Conservation (phyloP, 352 stramenopile species). For the Globisporangium echinulatum region DNA sequence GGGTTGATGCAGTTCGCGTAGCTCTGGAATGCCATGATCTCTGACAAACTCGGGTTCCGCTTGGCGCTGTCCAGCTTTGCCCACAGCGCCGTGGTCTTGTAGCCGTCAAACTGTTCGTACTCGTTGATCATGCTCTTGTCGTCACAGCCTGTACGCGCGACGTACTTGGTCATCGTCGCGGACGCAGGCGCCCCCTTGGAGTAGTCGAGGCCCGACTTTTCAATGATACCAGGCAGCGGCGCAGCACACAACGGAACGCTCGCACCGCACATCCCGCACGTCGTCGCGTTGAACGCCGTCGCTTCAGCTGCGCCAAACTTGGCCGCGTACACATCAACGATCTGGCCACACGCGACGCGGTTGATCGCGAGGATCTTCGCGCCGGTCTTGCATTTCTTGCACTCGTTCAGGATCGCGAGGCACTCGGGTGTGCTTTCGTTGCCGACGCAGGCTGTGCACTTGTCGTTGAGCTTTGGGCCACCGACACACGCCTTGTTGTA, state of each 20-base stretch:
- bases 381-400: slow-evolving; percentile 35
- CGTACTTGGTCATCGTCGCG: slow-evolving; percentile 29
- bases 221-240: slow-evolving; percentile 43
- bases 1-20: slow-evolving; percentile 52
- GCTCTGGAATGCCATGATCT: slow-evolving; percentile 34
- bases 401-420: slow-evolving; percentile 29
- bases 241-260: slow-evolving; percentile 41
- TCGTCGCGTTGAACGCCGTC: slow-evolving; percentile 19
- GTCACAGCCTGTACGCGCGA: slow-evolving; percentile 40
- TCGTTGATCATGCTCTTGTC: slow-evolving; percentile 47
- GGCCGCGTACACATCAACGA: slow-evolving; percentile 34
- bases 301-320: slow-evolving; percentile 30
- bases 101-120: slow-evolving; percentile 48
- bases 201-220: slow-evolving; percentile 50
- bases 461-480: slow-evolving; percentile 19
- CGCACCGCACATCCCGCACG: slow-evolving; percentile 33
- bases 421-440: slow-evolving; percentile 25
- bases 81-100: slow-evolving; percentile 32
- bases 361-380: slow-evolving; percentile 38
- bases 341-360: slow-evolving; percentile 27
- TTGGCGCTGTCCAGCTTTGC: slow-evolving; percentile 24
- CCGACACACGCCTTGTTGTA: slow-evolving; percentile 12
- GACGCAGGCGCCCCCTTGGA: slow-evolving; percentile 21
- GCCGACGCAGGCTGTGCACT: slow-evolving; percentile 35
- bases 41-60: slow-evolving; percentile 38